Evolutionary conservation across 2,329 filamentous ascomycete species (phyloP), one percentile per base, ranked within the genome.

Genomic region (Microdochium trichocladiopsis): DNA sequence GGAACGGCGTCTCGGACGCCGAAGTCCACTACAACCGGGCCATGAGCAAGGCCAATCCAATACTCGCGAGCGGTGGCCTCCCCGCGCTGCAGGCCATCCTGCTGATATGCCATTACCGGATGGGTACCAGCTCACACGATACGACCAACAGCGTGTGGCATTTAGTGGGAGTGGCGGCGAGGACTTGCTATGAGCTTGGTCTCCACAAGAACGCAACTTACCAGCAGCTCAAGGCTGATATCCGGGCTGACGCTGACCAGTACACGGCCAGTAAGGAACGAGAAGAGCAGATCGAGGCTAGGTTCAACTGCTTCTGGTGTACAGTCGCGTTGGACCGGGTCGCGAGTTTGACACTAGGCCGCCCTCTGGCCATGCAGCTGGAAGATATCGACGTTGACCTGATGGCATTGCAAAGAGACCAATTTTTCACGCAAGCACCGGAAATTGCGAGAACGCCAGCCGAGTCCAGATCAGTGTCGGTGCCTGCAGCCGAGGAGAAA

Each of bases 91-190:
- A 75, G 54, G 72, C 70, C 1, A 59, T 75, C 25, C 54, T 75
- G 0, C 54, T 75, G 5, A 60, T 75, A 2, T 73, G 71, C 16
- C 71, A 75, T 48, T 75, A 72, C 54, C 61, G 71, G 3, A 67
- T 72, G 57, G 66, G 68, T 0, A 73, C 66, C 2, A 70, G 69
- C 0, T 67, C 69, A 0, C 68, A 67, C 21, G 65, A 71, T 25
- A 66, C 64, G 1, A 67, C 66, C 0, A 64, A 66, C 1, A 72
- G 70, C 50, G 66, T 75, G 25, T 75, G 72, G 72, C 72, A 75
- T 55, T 62, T 74, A 2, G 70, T 74, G 12, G 70, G 72, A 0
- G 66, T 72, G 8, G 70, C 71, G 1, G 69, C 69, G 0, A 62
- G 70, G 6, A 72, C 70, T 25, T 69, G 70, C 50, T 60, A 71